These are phyloP conservation scores for Diaporthe capsici DNA, from an alignment of 2,329 filamentous ascomycete species.

Conservation along the genomic window DNA sequence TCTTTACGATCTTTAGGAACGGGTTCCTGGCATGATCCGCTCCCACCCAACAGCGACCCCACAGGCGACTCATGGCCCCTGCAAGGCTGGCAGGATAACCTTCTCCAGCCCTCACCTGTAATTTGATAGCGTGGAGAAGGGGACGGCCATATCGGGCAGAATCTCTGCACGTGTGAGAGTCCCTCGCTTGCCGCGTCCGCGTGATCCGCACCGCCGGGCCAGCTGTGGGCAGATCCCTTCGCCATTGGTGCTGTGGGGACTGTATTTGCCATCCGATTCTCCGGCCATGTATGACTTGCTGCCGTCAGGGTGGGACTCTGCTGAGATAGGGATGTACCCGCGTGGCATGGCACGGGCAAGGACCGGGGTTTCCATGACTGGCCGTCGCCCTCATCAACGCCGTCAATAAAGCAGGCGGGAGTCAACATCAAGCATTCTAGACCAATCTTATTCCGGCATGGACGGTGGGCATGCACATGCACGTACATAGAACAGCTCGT, in stretches of 20 bases:
- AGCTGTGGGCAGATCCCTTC: conserved; percentile 25
- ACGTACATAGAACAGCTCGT: neutral
- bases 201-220: conserved; percentile 29
- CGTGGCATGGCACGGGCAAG: neutral
- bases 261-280: neutral
- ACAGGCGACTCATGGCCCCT: conserved; percentile 36
- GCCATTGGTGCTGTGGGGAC: neutral
- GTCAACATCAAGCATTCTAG: conserved; percentile 9
- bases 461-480: neutral
- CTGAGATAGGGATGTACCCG: conserved; percentile 13
- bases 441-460: conserved; percentile 7
- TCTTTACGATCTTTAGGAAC: conserved; percentile 22
- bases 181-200: conserved; percentile 19
- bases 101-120: conserved; percentile 36
- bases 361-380: neutral
- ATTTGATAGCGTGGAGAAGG: conserved; percentile 34
- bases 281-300: conserved; percentile 26
- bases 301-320: conserved; percentile 6
- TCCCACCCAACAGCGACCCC: neutral
- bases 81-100: conserved; percentile 29
- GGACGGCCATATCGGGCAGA: conserved; percentile 18
- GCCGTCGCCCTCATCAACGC: no score
- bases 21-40: conserved; percentile 28
- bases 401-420: neutral
- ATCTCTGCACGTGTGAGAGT: conserved; percentile 20